phyloP scores from a whole-genome alignment of 176 grass and related monocot species.

The Carex parvula region DNA sequence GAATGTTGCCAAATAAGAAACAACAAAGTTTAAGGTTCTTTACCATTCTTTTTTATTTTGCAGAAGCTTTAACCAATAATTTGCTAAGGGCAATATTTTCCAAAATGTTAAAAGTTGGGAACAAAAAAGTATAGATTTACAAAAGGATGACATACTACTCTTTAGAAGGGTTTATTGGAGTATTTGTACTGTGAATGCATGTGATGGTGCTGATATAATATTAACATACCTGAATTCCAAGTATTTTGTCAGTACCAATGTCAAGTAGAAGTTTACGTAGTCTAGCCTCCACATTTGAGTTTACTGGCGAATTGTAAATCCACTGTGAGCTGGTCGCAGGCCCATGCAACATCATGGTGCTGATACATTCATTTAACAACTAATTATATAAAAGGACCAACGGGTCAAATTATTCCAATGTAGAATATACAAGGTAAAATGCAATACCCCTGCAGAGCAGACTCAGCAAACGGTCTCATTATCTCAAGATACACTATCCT shows the following conservation, averaged over 20 bases:
- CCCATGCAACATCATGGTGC: constrained; percentile 42
- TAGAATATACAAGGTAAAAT: constrained; percentile 13
- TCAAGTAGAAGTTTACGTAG: constrained; percentile 63
- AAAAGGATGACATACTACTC: not conserved
- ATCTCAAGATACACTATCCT: constrained; percentile 83
- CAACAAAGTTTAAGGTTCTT: not conserved
- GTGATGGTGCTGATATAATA: not conserved
- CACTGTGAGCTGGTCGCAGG: constrained; percentile 43
- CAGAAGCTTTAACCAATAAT: not conserved
- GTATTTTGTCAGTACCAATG: constrained; percentile 69
- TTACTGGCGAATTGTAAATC: constrained; percentile 81
- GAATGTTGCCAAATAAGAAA: constrained; percentile 27
- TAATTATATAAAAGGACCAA: constrained; percentile 19
- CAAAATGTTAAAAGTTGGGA: not conserved
- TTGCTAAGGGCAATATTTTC: not conserved
- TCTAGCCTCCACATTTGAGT: constrained; percentile 83
- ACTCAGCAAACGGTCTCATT: constrained; percentile 99
- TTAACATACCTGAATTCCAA: constrained; percentile 83
- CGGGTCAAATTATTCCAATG: not conserved
- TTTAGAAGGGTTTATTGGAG: not conserved
- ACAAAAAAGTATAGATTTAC: not conserved
- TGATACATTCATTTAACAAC: constrained; percentile 27
- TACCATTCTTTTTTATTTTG: not conserved
- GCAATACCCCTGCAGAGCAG: constrained; percentile 63
- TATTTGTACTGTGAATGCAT: constrained; percentile 3